Conservation (phyloP, 2,329 filamentous ascomycete genomes). For the Ceratocystis eucalypticola region DNA sequence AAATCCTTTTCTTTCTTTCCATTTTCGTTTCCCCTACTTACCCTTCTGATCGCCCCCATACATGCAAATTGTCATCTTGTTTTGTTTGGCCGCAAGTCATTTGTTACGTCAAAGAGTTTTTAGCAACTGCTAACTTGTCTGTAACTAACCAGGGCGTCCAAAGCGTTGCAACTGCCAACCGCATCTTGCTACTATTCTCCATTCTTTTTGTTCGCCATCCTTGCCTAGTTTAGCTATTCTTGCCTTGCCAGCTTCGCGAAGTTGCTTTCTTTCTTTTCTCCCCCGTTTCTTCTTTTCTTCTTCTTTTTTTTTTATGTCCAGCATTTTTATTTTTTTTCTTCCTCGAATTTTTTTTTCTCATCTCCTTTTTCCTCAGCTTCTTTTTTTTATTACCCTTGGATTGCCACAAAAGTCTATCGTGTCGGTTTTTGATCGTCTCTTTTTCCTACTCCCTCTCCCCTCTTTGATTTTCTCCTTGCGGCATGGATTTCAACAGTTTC, state of each 20-base stretch:
- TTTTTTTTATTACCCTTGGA: slow-evolving; percentile 18
- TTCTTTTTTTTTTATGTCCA: neutral
- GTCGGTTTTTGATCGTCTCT: slow-evolving; percentile 19
- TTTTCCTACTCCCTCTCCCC: neutral
- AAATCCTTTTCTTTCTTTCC: neutral
- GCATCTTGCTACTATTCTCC: neutral
- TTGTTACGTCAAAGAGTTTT: neutral
- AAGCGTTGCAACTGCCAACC: neutral
- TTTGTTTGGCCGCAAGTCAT: neutral
- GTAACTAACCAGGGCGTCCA: neutral
- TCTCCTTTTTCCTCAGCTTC: neutral
- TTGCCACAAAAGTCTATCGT: slow-evolving; percentile 29
- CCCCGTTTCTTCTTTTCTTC: neutral
- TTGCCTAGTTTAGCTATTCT: neutral
- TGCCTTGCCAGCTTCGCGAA: neutral
- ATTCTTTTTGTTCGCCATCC: neutral
- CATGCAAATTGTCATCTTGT: neutral
- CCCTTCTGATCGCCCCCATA: neutral
- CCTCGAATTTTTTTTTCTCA: neutral
- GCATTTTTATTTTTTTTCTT: neutral
- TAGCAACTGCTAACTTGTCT: neutral
- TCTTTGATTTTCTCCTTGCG: neutral
- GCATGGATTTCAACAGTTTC: slow-evolving; percentile 18
- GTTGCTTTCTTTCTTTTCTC: neutral
- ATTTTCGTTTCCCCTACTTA: neutral